Base-by-base conservation (phyloP, 2,329 filamentous ascomycete species). In the Fusarium pseudograminearum region DNA sequence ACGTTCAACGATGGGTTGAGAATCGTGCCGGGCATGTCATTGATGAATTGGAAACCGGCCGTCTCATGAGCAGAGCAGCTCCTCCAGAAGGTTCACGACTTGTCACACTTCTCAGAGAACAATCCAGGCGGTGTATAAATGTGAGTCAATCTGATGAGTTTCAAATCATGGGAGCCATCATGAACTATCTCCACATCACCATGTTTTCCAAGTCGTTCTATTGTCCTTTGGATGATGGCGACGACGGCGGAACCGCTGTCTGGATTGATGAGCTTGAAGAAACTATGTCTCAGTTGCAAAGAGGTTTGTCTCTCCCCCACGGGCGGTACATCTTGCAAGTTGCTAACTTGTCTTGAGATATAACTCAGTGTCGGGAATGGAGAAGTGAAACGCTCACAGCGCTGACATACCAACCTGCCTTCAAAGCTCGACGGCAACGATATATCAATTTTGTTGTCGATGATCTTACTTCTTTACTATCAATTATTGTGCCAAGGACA, bases 151-250 rank as follows among this genome's bases (percentile, higher is more conserved):
- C 78, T 22, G 79, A 80, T 38, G 78, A 78, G 58, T 78, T 79
- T 54, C 79, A 80, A 47, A 74, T 80, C 47, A 76, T 77, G 36
- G 77, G 75, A 12, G 69, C 75, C 38, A 79, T 80, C 53, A 79
- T 80, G 78, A 78, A 80, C 64, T 80, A 79, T 59, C 70, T 80
- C 12, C 78, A 78, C 71, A 62, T 78, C 30, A 77, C 72, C 3
- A 61, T 80, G 30, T 80, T 80, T 54, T 70, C 77, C 24, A 79
- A 77, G 55, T 76, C 78, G 1, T 80, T 80, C 57, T 80, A 80
- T 68, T 77, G 77, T 52, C 78, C 79, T 11, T 62, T 80, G 41
- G 78, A 79, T 54, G 77, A 79, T 41, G 67, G 67, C 2, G 72
- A 75, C 20, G 69, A 73, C 15, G 74, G 79, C 33, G 69, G 75